Percentiles rank a stretch among this genome's conserved stretches.
phyloP scores from a whole-genome alignment of 768 basidiomycete genomes.

The Coprinopsis sp. region DNA sequence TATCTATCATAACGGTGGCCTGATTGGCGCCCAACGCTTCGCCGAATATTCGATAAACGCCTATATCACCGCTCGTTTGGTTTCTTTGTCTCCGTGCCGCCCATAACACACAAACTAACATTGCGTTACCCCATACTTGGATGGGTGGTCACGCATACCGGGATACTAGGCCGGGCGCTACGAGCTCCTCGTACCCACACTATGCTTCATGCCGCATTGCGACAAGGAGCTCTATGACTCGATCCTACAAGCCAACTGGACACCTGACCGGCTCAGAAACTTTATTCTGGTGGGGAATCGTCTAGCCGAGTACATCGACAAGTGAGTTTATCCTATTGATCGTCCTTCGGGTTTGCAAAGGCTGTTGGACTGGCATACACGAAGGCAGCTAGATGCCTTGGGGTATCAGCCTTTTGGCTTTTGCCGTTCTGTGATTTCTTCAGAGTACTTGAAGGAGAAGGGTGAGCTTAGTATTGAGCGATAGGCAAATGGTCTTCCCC shows the following conservation, averaged over 20 bases:
- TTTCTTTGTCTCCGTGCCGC: no score
- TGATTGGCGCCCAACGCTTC: constrained; percentile 1
- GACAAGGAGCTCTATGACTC: constrained; percentile 67
- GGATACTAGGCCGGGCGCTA: constrained; percentile 30
- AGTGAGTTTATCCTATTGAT: constrained; percentile 34
- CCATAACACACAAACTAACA: no score
- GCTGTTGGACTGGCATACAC: no score
- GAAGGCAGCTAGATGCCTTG: no score
- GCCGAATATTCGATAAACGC: not conserved
- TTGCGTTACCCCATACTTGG: constrained; percentile 4
- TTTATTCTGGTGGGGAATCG: constrained; percentile 63
- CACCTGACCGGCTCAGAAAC: constrained; percentile 36
- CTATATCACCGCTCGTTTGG: no score
- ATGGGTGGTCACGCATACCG: not conserved
- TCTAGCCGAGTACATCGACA: constrained; percentile 62
- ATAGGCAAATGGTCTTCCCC: no score
- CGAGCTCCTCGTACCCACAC: constrained; percentile 40
- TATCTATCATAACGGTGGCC: no score
- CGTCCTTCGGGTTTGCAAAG: no score
- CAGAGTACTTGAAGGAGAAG: no score
- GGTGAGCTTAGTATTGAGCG: no score
- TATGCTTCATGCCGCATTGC: constrained; percentile 80
- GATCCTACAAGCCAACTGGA: constrained; percentile 61
- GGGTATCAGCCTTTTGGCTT: no score
- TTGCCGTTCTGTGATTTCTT: no score